Conservation (phyloP, 306 rosid species). For the Rosa rugosa region DNA sequence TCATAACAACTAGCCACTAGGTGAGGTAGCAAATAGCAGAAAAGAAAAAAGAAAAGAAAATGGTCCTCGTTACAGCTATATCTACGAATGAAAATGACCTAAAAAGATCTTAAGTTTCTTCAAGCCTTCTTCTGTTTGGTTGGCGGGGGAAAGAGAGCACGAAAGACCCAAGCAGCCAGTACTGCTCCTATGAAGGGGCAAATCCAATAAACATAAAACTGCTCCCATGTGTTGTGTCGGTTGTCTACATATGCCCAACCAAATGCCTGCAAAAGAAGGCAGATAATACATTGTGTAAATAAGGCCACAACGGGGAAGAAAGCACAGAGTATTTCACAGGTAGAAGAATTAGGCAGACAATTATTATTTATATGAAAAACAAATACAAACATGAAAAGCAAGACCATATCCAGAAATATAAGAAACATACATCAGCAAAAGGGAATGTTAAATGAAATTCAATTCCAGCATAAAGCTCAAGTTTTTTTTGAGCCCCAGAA, state of each 20-base stretch:
- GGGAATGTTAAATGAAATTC: neutral
- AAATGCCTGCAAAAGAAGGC: conserved; percentile 57
- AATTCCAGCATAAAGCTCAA: neutral
- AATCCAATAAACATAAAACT: conserved; percentile 83
- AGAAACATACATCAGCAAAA: neutral
- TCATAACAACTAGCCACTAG: neutral
- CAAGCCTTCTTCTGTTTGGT: conserved; percentile 52
- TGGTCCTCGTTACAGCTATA: neutral
- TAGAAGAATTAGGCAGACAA: neutral
- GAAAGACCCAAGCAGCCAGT: conserved; percentile 75
- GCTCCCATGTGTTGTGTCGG: conserved; percentile 82
- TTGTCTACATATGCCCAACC: conserved; percentile 88
- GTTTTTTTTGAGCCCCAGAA: neutral
- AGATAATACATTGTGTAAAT: neutral
- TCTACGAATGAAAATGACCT: conserved; percentile 1
- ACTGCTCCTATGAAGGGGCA: conserved; percentile 73
- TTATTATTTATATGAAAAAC: neutral
- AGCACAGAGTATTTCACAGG: neutral
- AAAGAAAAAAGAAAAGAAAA: neutral
- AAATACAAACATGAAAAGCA: neutral
- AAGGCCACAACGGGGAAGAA: neutral
- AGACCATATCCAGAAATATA: neutral
- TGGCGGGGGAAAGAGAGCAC: conserved; percentile 48
- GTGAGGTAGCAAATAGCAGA: neutral
- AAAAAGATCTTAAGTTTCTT: conserved; percentile 14